Conservation (phyloP, 352 stramenopile genomes). For the Salisapilia sapeloensis region DNA sequence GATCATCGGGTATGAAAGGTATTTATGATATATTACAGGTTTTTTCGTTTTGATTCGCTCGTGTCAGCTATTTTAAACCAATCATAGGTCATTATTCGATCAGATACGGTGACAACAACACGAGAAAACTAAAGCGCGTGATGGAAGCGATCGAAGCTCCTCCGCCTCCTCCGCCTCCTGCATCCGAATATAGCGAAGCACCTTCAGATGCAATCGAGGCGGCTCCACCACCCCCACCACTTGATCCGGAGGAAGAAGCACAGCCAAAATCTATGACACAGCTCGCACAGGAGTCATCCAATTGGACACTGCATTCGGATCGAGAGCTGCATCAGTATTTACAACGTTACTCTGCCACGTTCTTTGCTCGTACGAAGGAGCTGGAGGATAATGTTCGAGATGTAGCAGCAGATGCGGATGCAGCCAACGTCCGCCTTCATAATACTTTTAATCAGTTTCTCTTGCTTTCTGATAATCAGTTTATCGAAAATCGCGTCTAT, state of each 20-base stretch:
- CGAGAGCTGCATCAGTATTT: conserved; percentile 51
- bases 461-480: conserved; percentile 77
- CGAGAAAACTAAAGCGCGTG: conserved; percentile 6
- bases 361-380: conserved; percentile 55
- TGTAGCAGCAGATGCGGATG: conserved; percentile 44
- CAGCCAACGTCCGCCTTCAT: conserved; percentile 47
- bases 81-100: too few species aligned
- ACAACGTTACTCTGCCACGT: conserved; percentile 39
- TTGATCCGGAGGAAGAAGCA: not conserved
- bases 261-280: conserved; percentile 23
- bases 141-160: conserved; percentile 14
- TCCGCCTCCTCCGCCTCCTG: conserved; percentile 6
- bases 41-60: too few species aligned
- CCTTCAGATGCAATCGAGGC: not conserved
- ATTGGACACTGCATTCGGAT: conserved; percentile 66
- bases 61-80: too few species aligned
- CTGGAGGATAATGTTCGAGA: conserved; percentile 56
- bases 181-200: not conserved
- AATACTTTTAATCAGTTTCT: conserved; percentile 83
- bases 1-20: too few species aligned
- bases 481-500: conserved; percentile 82
- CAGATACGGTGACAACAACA: conserved; percentile 3
- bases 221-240: not conserved
- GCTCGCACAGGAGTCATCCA: conserved; percentile 19
- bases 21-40: too few species aligned